Evolutionary conservation across 768 basidiomycete genomes (phyloP).

Genomic region (Auriscalpium orientale): DNA sequence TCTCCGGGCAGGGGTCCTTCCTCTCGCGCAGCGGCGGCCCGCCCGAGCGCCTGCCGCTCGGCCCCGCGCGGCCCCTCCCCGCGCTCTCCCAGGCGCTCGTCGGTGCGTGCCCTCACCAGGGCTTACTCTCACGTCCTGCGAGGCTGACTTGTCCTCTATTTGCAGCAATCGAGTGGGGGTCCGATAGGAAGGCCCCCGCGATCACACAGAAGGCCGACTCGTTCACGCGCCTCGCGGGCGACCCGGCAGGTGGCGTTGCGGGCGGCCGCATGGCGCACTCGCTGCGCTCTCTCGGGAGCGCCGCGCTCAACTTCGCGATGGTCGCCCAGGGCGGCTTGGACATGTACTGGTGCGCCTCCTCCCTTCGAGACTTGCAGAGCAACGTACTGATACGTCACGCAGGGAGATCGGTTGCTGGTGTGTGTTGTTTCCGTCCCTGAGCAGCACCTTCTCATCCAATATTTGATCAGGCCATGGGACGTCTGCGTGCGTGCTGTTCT

Average conservation of each 20-base stretch:
- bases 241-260: conserved; percentile 49
- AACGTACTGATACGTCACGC: not conserved
- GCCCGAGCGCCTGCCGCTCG: conserved; percentile 58
- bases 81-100: conserved; percentile 68
- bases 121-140: not conserved
- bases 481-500: conserved; percentile 48
- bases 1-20: conserved; percentile 74
- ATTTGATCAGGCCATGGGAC: conserved; percentile 61
- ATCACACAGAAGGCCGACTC: conserved; percentile 56
- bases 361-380: not conserved
- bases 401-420: conserved; percentile 80
- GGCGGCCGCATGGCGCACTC: conserved; percentile 84
- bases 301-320: conserved; percentile 73
- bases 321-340: conserved; percentile 88
- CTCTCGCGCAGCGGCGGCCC: conserved; percentile 28
- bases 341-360: conserved; percentile 64
- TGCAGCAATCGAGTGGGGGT: conserved; percentile 83
- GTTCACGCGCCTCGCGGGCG: conserved; percentile 69
- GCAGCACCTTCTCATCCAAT: too few relatives aligned
- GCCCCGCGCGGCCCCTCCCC: conserved; percentile 47
- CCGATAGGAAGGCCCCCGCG: conserved; percentile 51
- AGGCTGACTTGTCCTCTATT: conserved; percentile 27
- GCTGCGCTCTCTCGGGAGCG: conserved; percentile 75
- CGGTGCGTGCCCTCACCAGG: conserved; percentile 29
- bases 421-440: conserved; percentile 15